Percentiles rank a stretch among this genome's conserved stretches.
Evolutionary conservation across 345 rosid genomes (phyloP).

Genomic region (Citrus sp.): DNA sequence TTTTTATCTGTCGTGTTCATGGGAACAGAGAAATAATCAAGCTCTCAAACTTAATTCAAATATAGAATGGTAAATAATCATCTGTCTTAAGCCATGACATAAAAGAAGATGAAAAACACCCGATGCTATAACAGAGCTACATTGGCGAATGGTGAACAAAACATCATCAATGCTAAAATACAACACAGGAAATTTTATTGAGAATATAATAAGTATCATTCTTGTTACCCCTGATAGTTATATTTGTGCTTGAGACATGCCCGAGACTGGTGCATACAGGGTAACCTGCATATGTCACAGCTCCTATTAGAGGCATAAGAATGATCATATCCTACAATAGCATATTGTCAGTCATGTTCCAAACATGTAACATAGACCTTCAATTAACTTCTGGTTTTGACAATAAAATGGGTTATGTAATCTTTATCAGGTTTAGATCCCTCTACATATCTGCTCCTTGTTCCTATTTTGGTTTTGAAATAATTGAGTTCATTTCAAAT

Average conservation of each 20-base stretch:
- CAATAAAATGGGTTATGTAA: constrained; percentile 1
- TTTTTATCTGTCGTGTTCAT: constrained; percentile 47
- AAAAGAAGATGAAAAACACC: not conserved
- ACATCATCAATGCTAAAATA: not conserved
- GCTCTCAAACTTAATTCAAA: constrained; percentile 6
- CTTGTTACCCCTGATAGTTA: constrained; percentile 48
- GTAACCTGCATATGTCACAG: constrained; percentile 57
- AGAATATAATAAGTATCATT: not conserved
- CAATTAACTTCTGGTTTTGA: not conserved
- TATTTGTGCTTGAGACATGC: constrained; percentile 42
- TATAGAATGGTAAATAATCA: not conserved
- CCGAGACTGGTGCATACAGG: constrained; percentile 81
- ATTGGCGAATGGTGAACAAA: not conserved
- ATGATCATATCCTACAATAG: not conserved
- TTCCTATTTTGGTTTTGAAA: not conserved
- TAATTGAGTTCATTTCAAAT: not conserved
- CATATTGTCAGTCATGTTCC: not conserved
- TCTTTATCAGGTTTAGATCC: not conserved
- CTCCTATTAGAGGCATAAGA: constrained; percentile 14
- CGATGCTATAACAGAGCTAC: not conserved
- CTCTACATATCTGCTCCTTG: not conserved
- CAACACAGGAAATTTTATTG: not conserved
- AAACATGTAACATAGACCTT: not conserved
- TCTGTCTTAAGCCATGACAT: not conserved
- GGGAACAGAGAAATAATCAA: constrained; percentile 21